These are phyloP conservation scores for Epichloe sibirici DNA, from an alignment of 2,329 filamentous ascomycete genomes.

Conservation along the genomic window DNA sequence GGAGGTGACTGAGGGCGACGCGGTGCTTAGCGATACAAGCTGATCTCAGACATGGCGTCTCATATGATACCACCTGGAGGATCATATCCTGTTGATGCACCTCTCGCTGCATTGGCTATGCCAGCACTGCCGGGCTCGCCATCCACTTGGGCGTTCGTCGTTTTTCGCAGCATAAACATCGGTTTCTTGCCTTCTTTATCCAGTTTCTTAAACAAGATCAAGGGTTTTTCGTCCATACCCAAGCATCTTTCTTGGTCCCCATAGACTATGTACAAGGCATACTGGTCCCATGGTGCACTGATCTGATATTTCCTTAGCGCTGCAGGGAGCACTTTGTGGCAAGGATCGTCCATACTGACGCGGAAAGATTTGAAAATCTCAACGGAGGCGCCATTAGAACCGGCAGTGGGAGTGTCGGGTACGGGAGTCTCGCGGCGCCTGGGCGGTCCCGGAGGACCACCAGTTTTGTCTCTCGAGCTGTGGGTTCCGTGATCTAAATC, in stretches of 20 bases:
- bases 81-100: constrained; percentile 37
- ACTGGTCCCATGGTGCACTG: constrained; percentile 93
- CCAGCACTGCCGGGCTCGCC: constrained; percentile 43
- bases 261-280: constrained; percentile 95
- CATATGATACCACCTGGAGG: constrained; percentile 50
- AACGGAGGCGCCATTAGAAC: constrained; percentile 49
- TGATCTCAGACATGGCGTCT: constrained; percentile 4
- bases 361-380: constrained; percentile 99
- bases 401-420: constrained; percentile 49
- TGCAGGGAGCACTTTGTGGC: constrained; percentile 90
- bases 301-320: constrained; percentile 98
- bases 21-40: neutral
- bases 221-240: constrained; percentile 79
- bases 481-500: constrained; percentile 30
- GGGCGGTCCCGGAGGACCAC: constrained; percentile 25
- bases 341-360: constrained; percentile 95
- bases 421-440: constrained; percentile 49
- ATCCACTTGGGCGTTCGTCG: constrained; percentile 40
- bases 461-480: constrained; percentile 19
- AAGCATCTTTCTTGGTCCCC: constrained; percentile 96
- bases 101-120: constrained; percentile 31
- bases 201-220: constrained; percentile 94
- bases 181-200: constrained; percentile 96
- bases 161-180: constrained; percentile 93
- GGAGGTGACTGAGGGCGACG: neutral